phyloP scores from a whole-genome alignment of 257 asterid genomes.

The Pogostemon cablin region DNA sequence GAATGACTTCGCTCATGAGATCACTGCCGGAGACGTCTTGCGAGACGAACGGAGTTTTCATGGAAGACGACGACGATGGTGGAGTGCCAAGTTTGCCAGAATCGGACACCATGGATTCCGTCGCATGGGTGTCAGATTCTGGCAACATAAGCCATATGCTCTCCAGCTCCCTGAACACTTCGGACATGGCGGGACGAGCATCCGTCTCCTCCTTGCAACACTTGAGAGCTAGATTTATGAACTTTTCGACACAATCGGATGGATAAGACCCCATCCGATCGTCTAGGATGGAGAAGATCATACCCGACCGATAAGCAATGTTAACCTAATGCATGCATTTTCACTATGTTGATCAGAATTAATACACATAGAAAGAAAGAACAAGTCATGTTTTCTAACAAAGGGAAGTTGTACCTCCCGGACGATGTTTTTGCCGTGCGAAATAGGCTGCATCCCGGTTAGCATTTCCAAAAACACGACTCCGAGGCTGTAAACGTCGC shows the following conservation, averaged over 20 bases:
- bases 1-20: conserved; percentile 63
- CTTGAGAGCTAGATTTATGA: conserved; percentile 59
- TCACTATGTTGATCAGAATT: too few species aligned
- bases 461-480: conserved; percentile 89
- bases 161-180: conserved; percentile 65
- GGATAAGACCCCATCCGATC: conserved; percentile 74
- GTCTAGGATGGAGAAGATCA: conserved; percentile 67
- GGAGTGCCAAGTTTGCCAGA: conserved; percentile 36
- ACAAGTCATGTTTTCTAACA: too few species aligned
- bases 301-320: conserved; percentile 60
- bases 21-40: conserved; percentile 69
- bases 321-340: conserved; percentile 58
- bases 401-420: conserved; percentile 67
- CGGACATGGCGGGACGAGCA: conserved; percentile 66
- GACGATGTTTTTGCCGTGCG: conserved; percentile 96
- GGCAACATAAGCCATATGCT: conserved; percentile 63
- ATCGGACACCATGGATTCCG: conserved; percentile 47
- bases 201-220: conserved; percentile 70
- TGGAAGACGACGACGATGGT: conserved; percentile 48
- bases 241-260: conserved; percentile 64
- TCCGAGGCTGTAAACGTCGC: conserved; percentile 97
- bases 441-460: conserved; percentile 94
- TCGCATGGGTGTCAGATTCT: conserved; percentile 47
- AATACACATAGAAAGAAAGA: too few species aligned
- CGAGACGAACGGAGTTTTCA: conserved; percentile 45